phyloP scores from a whole-genome alignment of 2,329 filamentous ascomycete genomes.

The Mollisiaceae sp. region DNA sequence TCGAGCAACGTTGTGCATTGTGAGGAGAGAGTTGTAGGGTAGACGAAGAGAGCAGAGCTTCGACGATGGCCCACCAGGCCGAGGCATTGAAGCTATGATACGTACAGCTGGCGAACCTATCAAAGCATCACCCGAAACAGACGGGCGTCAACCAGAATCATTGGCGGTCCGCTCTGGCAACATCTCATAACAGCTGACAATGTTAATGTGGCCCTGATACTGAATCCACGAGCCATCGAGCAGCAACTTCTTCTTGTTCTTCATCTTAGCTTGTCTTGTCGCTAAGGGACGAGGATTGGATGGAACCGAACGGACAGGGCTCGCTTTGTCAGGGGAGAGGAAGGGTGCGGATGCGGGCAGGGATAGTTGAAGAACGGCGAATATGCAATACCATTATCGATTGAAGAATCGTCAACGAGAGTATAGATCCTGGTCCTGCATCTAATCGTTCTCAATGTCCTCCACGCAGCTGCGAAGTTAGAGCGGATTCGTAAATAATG shows the following conservation, averaged over 20 bases:
- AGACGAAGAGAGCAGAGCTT: slow-evolving; percentile 7
- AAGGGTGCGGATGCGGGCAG: background rate
- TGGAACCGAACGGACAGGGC: background rate
- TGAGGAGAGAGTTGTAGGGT: background rate
- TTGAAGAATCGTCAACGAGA: too few species aligned
- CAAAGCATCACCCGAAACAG: too few species aligned
- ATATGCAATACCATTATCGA: background rate
- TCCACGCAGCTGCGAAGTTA: too few species aligned
- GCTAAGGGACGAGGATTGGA: background rate
- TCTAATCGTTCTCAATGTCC: too few species aligned
- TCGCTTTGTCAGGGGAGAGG: background rate
- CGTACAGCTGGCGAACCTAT: background rate
- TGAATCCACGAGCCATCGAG: background rate
- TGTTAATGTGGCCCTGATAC: background rate
- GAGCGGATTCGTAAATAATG: background rate
- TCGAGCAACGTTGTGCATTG: background rate
- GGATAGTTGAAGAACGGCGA: background rate
- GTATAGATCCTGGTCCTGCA: too few species aligned
- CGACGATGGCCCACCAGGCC: too few species aligned
- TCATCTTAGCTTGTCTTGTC: background rate
- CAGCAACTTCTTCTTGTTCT: background rate
- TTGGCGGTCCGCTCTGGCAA: background rate
- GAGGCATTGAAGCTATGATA: background rate
- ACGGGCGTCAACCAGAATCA: too few species aligned
- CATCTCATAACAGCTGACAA: background rate